These are phyloP conservation scores for Zymoseptoria brevis DNA, from an alignment of 2,329 filamentous ascomycete genomes.

Conservation along the genomic window DNA sequence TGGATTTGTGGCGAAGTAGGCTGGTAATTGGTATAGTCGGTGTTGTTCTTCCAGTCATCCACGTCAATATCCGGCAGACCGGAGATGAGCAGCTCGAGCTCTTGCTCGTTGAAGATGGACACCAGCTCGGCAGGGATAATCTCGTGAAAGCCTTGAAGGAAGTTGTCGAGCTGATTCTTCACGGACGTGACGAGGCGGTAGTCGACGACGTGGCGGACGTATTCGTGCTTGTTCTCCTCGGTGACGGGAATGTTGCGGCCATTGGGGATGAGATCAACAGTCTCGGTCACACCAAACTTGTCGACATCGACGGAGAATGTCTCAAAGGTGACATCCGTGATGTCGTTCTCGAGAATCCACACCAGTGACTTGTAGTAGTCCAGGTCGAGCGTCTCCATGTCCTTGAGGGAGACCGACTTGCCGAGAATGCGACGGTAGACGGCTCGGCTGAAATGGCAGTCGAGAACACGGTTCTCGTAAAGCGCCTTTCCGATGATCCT, in stretches of 20 bases:
- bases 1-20: slow-evolving; percentile 93
- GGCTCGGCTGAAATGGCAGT: slow-evolving; percentile 97
- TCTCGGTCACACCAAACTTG: slow-evolving; percentile 81
- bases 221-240: slow-evolving; percentile 97
- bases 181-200: slow-evolving; percentile 88
- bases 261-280: slow-evolving; percentile 77
- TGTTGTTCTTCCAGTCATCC: slow-evolving; percentile 98
- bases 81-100: slow-evolving; percentile 91
- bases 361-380: slow-evolving; percentile 98
- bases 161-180: slow-evolving; percentile 86
- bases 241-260: slow-evolving; percentile 90
- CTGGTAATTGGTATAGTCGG: slow-evolving; percentile 96
- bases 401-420: slow-evolving; percentile 92
- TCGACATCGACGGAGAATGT: slow-evolving; percentile 93
- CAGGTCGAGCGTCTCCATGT: slow-evolving; percentile 97
- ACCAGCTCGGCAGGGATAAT: slow-evolving; percentile 92
- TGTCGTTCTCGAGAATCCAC: slow-evolving; percentile 98
- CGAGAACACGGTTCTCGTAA: slow-evolving; percentile 89
- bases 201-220: slow-evolving; percentile 88
- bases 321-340: slow-evolving; percentile 94
- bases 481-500: slow-evolving; percentile 96
- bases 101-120: slow-evolving; percentile 97
- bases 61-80: slow-evolving; percentile 95
- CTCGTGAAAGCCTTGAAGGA: slow-evolving; percentile 81
- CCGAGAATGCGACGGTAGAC: slow-evolving; percentile 97